Conservation (phyloP, 2,329 filamentous ascomycete genomes). For the Fusarium miscanthi region DNA sequence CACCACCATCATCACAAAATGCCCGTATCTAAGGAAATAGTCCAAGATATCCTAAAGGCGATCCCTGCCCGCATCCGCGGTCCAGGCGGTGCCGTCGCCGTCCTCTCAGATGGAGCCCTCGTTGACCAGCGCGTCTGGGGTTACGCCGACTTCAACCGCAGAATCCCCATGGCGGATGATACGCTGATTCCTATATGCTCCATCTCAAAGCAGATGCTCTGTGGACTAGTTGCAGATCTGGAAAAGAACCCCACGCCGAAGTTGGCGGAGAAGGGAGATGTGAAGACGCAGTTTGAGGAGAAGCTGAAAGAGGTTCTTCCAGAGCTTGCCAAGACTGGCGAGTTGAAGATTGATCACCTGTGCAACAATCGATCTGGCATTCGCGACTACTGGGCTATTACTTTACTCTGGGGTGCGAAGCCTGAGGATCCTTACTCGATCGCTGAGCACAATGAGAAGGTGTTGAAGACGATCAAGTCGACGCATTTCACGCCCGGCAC, state of each 20-base stretch:
- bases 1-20: conserved; percentile 1
- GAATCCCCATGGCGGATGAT: conserved; percentile 29
- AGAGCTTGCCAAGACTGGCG: conserved; percentile 7
- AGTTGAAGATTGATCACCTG: conserved; percentile 17
- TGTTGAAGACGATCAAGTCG: conserved; percentile 19
- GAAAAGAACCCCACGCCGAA: conserved; percentile 19
- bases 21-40: conserved; percentile 22
- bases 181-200: conserved; percentile 31
- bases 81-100: conserved; percentile 29
- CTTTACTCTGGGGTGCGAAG: conserved; percentile 26
- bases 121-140: conserved; percentile 25
- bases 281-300: conserved; percentile 17
- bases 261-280: conserved; percentile 14
- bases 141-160: conserved; percentile 29
- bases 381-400: conserved; percentile 33
- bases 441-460: conserved; percentile 13
- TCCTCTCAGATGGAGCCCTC: conserved; percentile 24
- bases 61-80: conserved; percentile 29
- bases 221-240: conserved; percentile 25
- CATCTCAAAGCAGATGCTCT: conserved; percentile 34
- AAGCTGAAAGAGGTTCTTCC: conserved; percentile 21
- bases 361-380: conserved; percentile 33
- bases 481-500: conserved; percentile 23
- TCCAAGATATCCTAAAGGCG: conserved; percentile 11
- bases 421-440: conserved; percentile 27